Conservation (phyloP, 2,329 filamentous ascomycete species). For the Ramularia collo-cygni region DNA sequence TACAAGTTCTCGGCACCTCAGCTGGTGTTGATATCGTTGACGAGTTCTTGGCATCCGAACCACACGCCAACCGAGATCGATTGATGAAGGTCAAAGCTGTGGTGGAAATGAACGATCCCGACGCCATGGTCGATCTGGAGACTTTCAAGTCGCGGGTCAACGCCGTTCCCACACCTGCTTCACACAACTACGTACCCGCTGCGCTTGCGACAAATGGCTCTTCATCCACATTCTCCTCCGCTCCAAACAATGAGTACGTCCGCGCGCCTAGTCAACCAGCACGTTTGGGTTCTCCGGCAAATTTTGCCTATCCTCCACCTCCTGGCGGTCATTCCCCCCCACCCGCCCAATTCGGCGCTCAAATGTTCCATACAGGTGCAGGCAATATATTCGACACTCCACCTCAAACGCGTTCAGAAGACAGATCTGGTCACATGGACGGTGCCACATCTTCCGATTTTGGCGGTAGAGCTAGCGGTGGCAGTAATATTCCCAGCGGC, state of each 20-base stretch:
- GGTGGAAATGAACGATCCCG: conserved; percentile 16
- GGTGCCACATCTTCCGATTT: conserved; percentile 11
- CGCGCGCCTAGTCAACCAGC: conserved; percentile 11
- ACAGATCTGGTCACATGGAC: conserved; percentile 7
- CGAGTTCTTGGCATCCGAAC: conserved; percentile 22
- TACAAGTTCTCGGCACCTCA: conserved; percentile 22
- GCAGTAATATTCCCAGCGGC: conserved; percentile 12
- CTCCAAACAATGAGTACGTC: conserved; percentile 12
- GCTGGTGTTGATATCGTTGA: conserved; percentile 21
- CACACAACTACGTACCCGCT: conserved; percentile 6
- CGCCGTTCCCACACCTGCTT: conserved; percentile 17
- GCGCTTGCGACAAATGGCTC: not conserved
- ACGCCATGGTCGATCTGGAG: conserved; percentile 13
- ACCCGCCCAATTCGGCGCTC: conserved; percentile 20
- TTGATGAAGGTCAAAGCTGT: conserved; percentile 21
- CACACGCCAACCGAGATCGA: conserved; percentile 23
- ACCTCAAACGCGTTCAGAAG: conserved; percentile 8
- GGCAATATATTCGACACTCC: conserved; percentile 26
- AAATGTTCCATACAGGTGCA: conserved; percentile 19
- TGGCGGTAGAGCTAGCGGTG: conserved; percentile 3
- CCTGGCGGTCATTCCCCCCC: conserved; percentile 14
- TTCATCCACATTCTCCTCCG: conserved; percentile 22
- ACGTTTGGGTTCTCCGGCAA: conserved; percentile 24
- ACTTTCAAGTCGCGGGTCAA: conserved; percentile 20
- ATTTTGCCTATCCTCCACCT: conserved; percentile 17